Evolutionary conservation across 2,329 filamentous ascomycete genomes (phyloP), one percentile per base, ranked within the genome.

Genomic region (Cercospora berteroae): DNA sequence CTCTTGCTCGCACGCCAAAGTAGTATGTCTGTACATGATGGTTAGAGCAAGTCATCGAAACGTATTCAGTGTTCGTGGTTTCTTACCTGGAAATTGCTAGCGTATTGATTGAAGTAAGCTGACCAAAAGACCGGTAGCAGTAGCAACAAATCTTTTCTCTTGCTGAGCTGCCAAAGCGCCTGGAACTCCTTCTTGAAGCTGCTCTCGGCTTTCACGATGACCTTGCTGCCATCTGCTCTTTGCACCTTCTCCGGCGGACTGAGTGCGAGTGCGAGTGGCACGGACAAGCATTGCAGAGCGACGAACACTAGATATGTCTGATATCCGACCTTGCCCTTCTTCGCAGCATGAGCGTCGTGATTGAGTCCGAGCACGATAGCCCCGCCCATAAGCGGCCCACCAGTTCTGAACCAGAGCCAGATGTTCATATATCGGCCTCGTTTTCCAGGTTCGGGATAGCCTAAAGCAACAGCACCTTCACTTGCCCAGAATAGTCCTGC

Each of bases 401-500:
- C 80, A 0, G 81, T 84, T 7, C 84, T 79, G 69, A 84, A 85
- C 80, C 81, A 83, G 2, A 83, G 76, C 82, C 81, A 82, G 69
- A 82, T 81, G 44, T 81, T 81, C 75, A 83, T 79, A 64, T 83
- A 85, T 44, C 75, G 78, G 2, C 82, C 83, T 58, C 83, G 75
- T 67, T 84, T 84, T 1, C 76, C 70, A 1, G 80, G 78, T 67
- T 84, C 83, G 0, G 83, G 82, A 57, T 85, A 85, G 0, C 82
- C 83, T 10, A 84, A 74, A 0, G 82, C 83, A 4, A 85, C 79
- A 0, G 83, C 82, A 12, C 82, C 83, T 72, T 85, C 83, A 8
- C 79, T 79, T 0, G 82, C 81, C 83, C 83, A 85, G 75, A 85
- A 85, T 1, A 85, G 74, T 1, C 82, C 83, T 0, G 83, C 83